These are phyloP conservation scores for Phyllosticta citriasiana DNA, from an alignment of 2,329 filamentous ascomycete genomes.

Conservation along the genomic window DNA sequence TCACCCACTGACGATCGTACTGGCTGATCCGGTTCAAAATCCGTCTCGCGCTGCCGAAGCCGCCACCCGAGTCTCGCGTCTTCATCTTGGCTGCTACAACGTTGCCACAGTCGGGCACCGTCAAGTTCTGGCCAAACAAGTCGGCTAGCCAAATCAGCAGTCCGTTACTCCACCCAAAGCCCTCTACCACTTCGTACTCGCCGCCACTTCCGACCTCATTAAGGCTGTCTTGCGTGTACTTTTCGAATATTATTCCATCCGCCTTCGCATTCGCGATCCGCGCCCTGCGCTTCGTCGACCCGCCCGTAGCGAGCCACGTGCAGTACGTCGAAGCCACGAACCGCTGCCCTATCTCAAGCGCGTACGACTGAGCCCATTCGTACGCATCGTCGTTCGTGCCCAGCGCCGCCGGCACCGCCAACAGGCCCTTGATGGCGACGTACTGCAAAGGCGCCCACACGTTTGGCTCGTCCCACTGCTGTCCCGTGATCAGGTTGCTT, in stretches of 20 bases:
- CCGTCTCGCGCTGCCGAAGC: constrained; percentile 3
- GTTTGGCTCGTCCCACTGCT: constrained; percentile 63
- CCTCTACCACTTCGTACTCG: constrained; percentile 60
- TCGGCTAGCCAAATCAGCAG: constrained; percentile 58
- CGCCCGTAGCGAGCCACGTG: constrained; percentile 59
- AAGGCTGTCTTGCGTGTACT: constrained; percentile 52
- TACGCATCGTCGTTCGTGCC: constrained; percentile 45
- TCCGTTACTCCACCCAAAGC: constrained; percentile 63
- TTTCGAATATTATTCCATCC: constrained; percentile 59
- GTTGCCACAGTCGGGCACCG: constrained; percentile 38
- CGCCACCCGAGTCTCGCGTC: not conserved
- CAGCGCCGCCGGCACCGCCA: constrained; percentile 49
- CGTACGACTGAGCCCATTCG: constrained; percentile 43
- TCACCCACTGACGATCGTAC: constrained; percentile 6
- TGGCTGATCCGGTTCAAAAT: constrained; percentile 1
- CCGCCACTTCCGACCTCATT: constrained; percentile 55
- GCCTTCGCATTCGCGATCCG: constrained; percentile 40
- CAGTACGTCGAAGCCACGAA: constrained; percentile 60
- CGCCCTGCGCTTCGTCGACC: constrained; percentile 44
- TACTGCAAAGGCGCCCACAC: constrained; percentile 62
- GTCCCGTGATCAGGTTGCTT: constrained; percentile 49
- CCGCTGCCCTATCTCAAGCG: constrained; percentile 51
- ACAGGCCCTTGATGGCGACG: constrained; percentile 51
- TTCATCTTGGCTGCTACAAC: constrained; percentile 1
- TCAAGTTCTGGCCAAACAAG: constrained; percentile 47